phyloP scores from a whole-genome alignment of 352 stramenopile genomes.

The Phytopythium oedochilum region DNA sequence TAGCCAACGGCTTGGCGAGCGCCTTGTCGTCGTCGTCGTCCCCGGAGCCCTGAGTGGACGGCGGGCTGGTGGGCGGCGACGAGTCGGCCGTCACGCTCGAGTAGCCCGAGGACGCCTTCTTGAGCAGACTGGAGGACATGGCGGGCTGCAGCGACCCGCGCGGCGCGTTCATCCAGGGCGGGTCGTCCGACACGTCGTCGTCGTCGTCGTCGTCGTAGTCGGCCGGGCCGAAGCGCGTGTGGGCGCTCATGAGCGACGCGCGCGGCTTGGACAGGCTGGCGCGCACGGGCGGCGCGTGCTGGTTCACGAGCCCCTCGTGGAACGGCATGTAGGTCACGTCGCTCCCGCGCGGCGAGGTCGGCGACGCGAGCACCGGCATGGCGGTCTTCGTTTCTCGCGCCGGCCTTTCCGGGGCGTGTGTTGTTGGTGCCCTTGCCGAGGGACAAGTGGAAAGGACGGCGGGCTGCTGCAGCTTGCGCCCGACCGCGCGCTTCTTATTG shows the following conservation, averaged over 20 bases:
- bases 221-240: conserved; percentile 7
- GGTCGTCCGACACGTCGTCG: conserved; percentile 65
- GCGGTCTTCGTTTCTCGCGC: too few species aligned
- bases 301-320: conserved; percentile 40
- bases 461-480: not conserved
- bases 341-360: conserved; percentile 8
- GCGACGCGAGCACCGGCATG: not conserved
- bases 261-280: conserved; percentile 26
- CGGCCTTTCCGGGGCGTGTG: too few species aligned
- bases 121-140: conserved; percentile 48
- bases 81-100: conserved; percentile 22
- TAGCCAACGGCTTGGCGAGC: conserved; percentile 12
- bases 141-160: conserved; percentile 51
- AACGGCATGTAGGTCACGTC: conserved; percentile 45
- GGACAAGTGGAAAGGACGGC: not conserved
- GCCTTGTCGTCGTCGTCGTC: conserved; percentile 26
- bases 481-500: not conserved
- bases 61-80: conserved; percentile 18
- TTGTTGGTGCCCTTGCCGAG: too few species aligned
- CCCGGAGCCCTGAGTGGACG: conserved; percentile 19
- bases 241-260: conserved; percentile 10
- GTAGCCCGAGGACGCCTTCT: conserved; percentile 40
- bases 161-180: conserved; percentile 63
- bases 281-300: conserved; percentile 27
- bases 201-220: conserved; percentile 43